phyloP scores from a whole-genome alignment of 768 basidiomycete species.

The Hortiboletus campestris region DNA sequence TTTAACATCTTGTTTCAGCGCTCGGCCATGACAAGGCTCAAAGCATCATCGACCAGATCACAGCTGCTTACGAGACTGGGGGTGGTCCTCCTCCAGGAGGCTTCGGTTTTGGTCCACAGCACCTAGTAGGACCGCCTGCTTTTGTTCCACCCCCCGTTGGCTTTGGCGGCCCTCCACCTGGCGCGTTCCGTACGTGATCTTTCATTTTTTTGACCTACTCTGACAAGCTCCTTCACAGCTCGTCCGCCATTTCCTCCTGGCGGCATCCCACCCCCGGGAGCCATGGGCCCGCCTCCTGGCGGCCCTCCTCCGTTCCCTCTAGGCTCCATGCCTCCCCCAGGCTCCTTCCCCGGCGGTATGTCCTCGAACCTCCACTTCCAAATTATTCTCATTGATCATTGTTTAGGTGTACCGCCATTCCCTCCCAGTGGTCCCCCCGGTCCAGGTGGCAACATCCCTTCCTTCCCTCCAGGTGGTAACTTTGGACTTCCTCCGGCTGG shows the following conservation, averaged over 20 bases:
- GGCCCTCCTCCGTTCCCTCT: constrained; percentile 77
- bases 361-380: constrained; percentile 1
- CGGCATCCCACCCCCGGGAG: constrained; percentile 42
- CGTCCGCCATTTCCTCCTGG: constrained; percentile 75
- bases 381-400: constrained; percentile 2
- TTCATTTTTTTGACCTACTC: background rate
- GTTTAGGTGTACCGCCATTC: constrained; percentile 47
- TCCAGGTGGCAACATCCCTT: constrained; percentile 27
- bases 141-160: constrained; percentile 54
- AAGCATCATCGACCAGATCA: constrained; percentile 97
- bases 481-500: constrained; percentile 40
- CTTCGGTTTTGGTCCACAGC: constrained; percentile 83
- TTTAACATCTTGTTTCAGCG: constrained; percentile 42
- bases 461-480: constrained; percentile 32
- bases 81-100: constrained; percentile 86
- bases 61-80: constrained; percentile 84
- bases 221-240: constrained; percentile 34
- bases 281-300: constrained; percentile 53
- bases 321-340: constrained; percentile 47
- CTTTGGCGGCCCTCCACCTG: constrained; percentile 52
- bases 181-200: constrained; percentile 15
- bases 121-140: constrained; percentile 56
- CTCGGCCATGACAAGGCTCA: constrained; percentile 97
- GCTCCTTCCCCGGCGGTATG: constrained; percentile 50
- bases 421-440: constrained; percentile 43